Base-by-base conservation (phyloP, 1,139 yeast genomes). In the Arxiozyma slooffiae region DNA sequence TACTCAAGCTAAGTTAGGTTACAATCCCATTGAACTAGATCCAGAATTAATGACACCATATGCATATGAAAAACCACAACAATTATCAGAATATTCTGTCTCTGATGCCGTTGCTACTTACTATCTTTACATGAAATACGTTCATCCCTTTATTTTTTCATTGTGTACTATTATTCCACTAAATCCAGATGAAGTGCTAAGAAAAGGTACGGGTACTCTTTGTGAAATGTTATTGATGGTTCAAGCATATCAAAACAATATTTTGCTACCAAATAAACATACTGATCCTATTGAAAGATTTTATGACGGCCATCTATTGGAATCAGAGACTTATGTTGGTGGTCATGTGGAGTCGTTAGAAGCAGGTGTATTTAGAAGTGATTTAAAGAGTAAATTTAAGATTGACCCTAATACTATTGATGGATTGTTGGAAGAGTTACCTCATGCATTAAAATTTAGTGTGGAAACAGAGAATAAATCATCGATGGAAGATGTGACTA, bases 51-150 rank as follows among this genome's bases (percentile, higher is more conserved):
- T 94, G 99, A 89, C 97, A 0, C 96, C 97, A 0, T 92, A 90
- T 66, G 99, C 99, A 1, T 81, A 82, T 57, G 96, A 90, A 62
- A 81, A 85, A 59, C 98, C 99, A 0, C 98, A 94, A 64, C 71
- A 85, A 4, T 71, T 94, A 54, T 87, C 98, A 0, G 98, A 94
- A 65, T 94, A 94, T 68, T 94, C 98, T 0, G 99, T 94, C 24
- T 94, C 98, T 52, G 99, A 94, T 76, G 99, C 99, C 3, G 98
- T 94, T 46, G 98, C 98, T 6, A 94, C 99, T 1, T 94, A 90
- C 65, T 94, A 94, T 67, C 74, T 94, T 48, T 94, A 90, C 71
- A 90, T 85, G 80, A 94, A 94, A 67, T 94, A 92, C 64, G 97
- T 94, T 45, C 97, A 90, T 68, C 98, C 98, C 1, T 94, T 94